Conservation (phyloP, 1,284 basidiomycete species). For the Rhodotorula glutinis region DNA sequence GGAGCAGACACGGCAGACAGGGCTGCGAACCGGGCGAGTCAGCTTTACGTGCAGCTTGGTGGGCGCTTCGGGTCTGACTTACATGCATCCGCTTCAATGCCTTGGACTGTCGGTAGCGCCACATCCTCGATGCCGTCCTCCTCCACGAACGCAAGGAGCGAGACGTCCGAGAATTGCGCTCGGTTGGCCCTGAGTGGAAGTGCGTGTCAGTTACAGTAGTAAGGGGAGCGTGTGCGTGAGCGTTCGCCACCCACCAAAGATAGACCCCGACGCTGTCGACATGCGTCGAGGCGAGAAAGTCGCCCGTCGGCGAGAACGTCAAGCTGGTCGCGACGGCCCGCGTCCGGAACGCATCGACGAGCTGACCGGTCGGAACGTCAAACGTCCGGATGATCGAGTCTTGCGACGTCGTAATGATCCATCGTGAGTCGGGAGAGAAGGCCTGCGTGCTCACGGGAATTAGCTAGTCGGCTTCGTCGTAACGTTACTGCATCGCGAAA, state of each 20-base stretch:
- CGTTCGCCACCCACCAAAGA: slow-evolving; percentile 61
- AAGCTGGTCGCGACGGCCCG: slow-evolving; percentile 85
- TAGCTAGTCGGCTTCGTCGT: neutral
- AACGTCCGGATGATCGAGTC: slow-evolving; percentile 93
- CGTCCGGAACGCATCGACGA: slow-evolving; percentile 90
- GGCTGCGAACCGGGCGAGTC: slow-evolving; percentile 3
- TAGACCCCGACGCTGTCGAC: slow-evolving; percentile 91
- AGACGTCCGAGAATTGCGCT: slow-evolving; percentile 83
- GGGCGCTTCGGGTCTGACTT: too few relatives aligned
- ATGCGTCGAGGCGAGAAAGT: slow-evolving; percentile 93
- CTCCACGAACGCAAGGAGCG: slow-evolving; percentile 74
- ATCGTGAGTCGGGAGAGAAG: slow-evolving; percentile 35
- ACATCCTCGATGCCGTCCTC: slow-evolving; percentile 65
- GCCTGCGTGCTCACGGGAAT: slow-evolving; percentile 10
- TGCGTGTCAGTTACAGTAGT: neutral
- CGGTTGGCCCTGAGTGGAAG: slow-evolving; percentile 64
- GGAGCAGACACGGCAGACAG: slow-evolving; percentile 28
- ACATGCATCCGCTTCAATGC: slow-evolving; percentile 57
- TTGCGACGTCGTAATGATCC: slow-evolving; percentile 67
- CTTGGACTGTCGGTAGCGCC: slow-evolving; percentile 77
- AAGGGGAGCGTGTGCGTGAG: rapidly evolving
- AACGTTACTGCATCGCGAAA: slow-evolving; percentile 22
- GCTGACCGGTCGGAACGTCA: slow-evolving; percentile 85
- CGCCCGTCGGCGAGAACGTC: slow-evolving; percentile 88
- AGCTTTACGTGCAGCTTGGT: neutral